phyloP scores from a whole-genome alignment of 768 basidiomycete species.

The Stropharia rugosoannulata region DNA sequence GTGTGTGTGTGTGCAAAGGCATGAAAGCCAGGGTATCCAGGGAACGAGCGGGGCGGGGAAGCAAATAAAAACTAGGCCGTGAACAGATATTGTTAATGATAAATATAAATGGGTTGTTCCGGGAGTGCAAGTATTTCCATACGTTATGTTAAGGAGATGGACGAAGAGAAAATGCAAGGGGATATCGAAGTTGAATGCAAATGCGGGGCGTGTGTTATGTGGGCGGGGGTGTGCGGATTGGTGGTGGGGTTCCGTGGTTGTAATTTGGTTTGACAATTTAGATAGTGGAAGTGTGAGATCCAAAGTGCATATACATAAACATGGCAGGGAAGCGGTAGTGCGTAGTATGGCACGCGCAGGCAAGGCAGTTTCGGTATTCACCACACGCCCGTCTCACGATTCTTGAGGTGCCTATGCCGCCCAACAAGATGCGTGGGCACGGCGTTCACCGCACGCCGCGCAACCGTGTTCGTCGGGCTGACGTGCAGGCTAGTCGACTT shows the following conservation, averaged over 20 bases:
- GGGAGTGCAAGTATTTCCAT: background rate
- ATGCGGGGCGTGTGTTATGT: background rate
- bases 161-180: background rate
- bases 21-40: too few relatives aligned
- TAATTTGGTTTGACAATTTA: background rate
- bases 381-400: background rate
- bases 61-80: too few relatives aligned
- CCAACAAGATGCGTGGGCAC: conserved; percentile 2
- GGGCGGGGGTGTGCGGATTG: background rate
- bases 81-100: too few relatives aligned
- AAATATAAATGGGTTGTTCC: too few relatives aligned
- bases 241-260: background rate
- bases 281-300: background rate
- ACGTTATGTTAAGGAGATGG: background rate
- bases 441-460: conserved; percentile 24
- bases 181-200: background rate
- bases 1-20: too few relatives aligned
- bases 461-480: conserved; percentile 61
- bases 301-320: background rate
- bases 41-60: too few relatives aligned
- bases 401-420: conserved; percentile 1
- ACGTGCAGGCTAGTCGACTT: conserved; percentile 40
- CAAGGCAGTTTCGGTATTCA: background rate
- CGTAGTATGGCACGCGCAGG: background rate
- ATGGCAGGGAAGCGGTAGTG: background rate